These are phyloP conservation scores for Chytriomyces hyalinus DNA, from an alignment of 192 early-diverging fungal genomes.

Conservation along the genomic window DNA sequence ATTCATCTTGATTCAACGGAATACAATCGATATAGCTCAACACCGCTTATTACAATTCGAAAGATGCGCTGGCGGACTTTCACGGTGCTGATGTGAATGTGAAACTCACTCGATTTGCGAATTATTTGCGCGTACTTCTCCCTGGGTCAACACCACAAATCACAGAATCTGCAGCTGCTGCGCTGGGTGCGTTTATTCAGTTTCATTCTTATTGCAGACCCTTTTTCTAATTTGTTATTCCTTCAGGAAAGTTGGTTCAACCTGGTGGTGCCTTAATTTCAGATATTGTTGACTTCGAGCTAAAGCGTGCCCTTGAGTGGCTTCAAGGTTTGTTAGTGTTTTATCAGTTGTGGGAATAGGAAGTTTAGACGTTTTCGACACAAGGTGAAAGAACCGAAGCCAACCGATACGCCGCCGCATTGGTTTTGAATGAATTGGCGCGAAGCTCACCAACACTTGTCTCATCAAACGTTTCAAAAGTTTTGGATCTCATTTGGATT, in stretches of 20 bases:
- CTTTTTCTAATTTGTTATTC: neutral
- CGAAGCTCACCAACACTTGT: slow-evolving; percentile 70
- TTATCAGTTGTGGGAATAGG: neutral
- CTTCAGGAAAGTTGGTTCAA: slow-evolving; percentile 55
- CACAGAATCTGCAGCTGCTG: slow-evolving; percentile 63
- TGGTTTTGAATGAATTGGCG: slow-evolving; percentile 68
- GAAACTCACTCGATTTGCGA: slow-evolving; percentile 67
- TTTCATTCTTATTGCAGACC: neutral
- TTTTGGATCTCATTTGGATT: slow-evolving; percentile 74
- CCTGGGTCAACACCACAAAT: slow-evolving; percentile 62
- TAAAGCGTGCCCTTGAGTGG: slow-evolving; percentile 72
- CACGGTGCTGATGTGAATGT: neutral
- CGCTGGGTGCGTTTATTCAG: slow-evolving; percentile 50
- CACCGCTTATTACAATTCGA: no score
- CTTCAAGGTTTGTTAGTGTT: slow-evolving; percentile 48
- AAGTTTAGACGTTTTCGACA: slow-evolving; percentile 1
- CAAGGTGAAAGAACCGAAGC: slow-evolving; percentile 4
- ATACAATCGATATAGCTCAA: neutral
- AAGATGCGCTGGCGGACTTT: slow-evolving; percentile 27
- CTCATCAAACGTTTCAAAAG: slow-evolving; percentile 68
- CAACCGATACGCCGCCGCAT: slow-evolving; percentile 66
- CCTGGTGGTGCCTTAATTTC: slow-evolving; percentile 60
- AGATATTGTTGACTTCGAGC: slow-evolving; percentile 70
- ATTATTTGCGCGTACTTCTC: slow-evolving; percentile 64
- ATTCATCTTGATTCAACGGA: no score